Percentiles rank a stretch among this genome's conserved stretches.
Conservation (phyloP, 2,329 filamentous ascomycete genomes). For the Fusarium falciforme region DNA sequence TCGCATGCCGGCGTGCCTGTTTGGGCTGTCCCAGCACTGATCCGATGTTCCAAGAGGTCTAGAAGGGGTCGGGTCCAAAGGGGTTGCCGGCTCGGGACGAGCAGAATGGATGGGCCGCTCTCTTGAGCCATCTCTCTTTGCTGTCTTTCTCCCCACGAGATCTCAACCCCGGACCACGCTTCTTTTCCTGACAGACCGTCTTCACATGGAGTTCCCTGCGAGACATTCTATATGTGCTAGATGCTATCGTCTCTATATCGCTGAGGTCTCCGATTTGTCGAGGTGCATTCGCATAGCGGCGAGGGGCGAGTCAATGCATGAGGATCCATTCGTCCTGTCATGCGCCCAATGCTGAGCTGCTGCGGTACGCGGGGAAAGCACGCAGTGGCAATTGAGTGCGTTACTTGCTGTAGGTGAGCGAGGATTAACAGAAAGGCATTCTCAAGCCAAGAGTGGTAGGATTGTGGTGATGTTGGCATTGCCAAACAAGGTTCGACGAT, state of each 20-base stretch:
- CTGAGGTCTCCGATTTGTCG: constrained; percentile 13
- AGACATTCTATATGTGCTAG: constrained; percentile 13
- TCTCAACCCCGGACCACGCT: neutral
- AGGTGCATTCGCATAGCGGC: constrained; percentile 13
- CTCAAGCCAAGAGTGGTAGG: neutral
- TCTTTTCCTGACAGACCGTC: neutral
- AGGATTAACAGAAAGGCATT: neutral
- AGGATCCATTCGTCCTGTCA: constrained; percentile 14
- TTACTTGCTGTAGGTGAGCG: neutral
- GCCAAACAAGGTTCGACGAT: neutral
- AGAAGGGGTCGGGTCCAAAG: neutral
- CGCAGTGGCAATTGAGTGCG: neutral
- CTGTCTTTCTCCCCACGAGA: neutral
- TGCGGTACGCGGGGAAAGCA: neutral
- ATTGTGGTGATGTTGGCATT: neutral
- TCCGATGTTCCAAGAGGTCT: neutral
- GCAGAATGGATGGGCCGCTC: neutral
- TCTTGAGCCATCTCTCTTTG: neutral
- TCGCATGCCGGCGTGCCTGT: constrained; percentile 12
- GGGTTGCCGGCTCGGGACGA: constrained; percentile 1
- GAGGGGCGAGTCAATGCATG: constrained; percentile 14
- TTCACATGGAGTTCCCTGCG: constrained; percentile 22
- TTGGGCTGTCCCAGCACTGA: constrained; percentile 8
- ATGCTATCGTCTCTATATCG: constrained; percentile 1
- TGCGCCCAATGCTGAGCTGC: neutral